Evolutionary conservation across 2,329 filamentous ascomycete species (phyloP).

Genomic region (Aspergillus pseudonomiae): DNA sequence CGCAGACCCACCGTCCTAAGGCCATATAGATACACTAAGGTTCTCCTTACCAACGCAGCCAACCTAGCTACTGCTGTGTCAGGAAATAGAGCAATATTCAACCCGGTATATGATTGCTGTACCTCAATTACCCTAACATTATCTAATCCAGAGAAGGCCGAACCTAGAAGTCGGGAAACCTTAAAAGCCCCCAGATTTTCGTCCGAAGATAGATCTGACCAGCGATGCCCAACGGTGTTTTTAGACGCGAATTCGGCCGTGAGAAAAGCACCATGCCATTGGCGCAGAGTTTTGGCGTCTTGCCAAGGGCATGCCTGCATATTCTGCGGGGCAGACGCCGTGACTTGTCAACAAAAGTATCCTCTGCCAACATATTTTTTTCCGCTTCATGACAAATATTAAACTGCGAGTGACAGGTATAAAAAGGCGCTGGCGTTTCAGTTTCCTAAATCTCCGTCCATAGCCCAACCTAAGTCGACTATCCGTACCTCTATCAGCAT

Average conservation of each 20-base stretch:
- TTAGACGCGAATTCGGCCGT: neutral
- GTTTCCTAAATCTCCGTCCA: neutral
- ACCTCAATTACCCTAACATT: too few species aligned
- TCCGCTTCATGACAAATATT: neutral
- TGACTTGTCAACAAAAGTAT: too few species aligned
- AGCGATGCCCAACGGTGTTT: neutral
- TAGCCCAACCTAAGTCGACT: neutral
- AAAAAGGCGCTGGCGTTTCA: neutral
- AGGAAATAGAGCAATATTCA: neutral
- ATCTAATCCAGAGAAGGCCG: too few species aligned
- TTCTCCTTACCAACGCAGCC: too few species aligned
- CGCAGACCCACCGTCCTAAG: too few species aligned
- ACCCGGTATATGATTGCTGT: neutral
- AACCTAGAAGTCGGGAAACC: neutral
- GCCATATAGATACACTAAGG: too few species aligned
- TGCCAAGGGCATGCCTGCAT: neutral
- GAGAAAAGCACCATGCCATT: neutral
- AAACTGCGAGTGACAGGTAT: neutral
- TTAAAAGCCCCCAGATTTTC: neutral
- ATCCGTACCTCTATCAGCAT: neutral
- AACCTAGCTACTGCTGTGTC: too few species aligned
- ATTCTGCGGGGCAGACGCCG: neutral
- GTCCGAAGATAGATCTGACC: neutral
- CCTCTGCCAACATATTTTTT: neutral
- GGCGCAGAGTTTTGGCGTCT: neutral